Conservation (phyloP, 2,329 filamentous ascomycete species). For the Ceratocystis alfenasii region DNA sequence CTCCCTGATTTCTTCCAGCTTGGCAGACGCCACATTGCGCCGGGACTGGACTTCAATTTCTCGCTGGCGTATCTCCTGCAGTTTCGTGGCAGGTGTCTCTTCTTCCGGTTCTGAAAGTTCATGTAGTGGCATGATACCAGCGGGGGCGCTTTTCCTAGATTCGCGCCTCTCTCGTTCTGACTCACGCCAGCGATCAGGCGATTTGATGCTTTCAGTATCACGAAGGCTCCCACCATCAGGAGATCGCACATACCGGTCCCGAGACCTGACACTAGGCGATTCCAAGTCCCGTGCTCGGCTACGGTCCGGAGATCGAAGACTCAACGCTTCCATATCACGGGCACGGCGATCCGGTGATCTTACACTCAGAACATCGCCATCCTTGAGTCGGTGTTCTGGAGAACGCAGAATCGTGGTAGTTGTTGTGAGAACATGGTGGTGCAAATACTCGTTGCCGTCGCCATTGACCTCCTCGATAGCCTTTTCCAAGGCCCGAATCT, state of each 20-base stretch:
- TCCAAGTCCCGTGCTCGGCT: constrained; percentile 16
- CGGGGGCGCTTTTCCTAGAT: constrained; percentile 18
- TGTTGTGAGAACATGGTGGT: constrained; percentile 21
- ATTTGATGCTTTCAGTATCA: constrained; percentile 4
- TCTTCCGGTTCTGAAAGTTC: constrained; percentile 21
- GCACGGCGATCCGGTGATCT: constrained; percentile 11
- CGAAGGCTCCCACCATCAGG: neutral
- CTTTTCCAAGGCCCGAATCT: constrained; percentile 30
- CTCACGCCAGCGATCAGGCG: constrained; percentile 13
- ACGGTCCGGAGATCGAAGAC: constrained; percentile 10
- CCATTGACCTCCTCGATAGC: constrained; percentile 26
- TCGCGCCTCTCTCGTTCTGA: constrained; percentile 19
- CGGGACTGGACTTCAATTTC: constrained; percentile 31
- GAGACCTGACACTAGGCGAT: constrained; percentile 11
- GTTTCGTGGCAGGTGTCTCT: constrained; percentile 28
- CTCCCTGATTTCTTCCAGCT: constrained; percentile 42
- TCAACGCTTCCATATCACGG: constrained; percentile 9
- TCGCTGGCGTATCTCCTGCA: constrained; percentile 38
- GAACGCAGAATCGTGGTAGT: constrained; percentile 21
- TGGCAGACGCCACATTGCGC: constrained; percentile 9
- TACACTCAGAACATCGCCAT: constrained; percentile 8
- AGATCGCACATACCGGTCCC: neutral
- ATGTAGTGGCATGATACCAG: constrained; percentile 13
- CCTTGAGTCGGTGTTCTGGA: constrained; percentile 1
- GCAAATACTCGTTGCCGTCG: constrained; percentile 19